phyloP scores from a whole-genome alignment of 2,329 filamentous ascomycete genomes.

The Magnaporthiopsis incrustans region DNA sequence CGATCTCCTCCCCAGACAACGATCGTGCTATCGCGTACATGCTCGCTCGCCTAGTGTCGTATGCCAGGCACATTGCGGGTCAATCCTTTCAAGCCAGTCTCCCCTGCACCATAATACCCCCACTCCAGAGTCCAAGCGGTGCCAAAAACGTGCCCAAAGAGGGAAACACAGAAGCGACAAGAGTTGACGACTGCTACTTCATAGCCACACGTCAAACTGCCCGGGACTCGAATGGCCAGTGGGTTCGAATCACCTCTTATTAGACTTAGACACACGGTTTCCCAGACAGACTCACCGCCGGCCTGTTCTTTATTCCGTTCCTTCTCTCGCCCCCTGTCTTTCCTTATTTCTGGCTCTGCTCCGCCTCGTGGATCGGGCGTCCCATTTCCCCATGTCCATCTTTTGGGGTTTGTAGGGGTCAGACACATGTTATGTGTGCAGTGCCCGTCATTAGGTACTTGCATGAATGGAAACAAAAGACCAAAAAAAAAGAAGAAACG shows the following conservation, averaged over 20 bases:
- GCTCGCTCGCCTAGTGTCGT: not conserved
- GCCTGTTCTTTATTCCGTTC: not conserved
- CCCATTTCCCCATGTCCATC: no score
- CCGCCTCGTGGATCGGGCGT: no score
- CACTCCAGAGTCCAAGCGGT: no score
- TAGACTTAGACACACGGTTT: not conserved
- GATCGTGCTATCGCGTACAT: no score
- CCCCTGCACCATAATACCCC: no score
- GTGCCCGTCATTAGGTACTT: not conserved
- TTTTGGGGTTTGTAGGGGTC: no score
- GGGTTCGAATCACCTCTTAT: not conserved
- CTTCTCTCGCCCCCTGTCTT: not conserved
- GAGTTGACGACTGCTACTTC: not conserved
- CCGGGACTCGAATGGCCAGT: not conserved
- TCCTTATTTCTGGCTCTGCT: not conserved
- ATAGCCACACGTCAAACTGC: not conserved
- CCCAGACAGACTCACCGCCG: not conserved
- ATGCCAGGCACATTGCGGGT: not conserved
- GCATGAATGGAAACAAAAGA: not conserved
- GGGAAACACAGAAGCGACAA: not conserved
- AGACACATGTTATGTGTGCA: not conserved
- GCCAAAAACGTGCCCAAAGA: not conserved
- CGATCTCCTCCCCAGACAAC: no score
- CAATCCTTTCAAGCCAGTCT: not conserved
- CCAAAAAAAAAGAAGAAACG: conserved; percentile 1